A percentile compares a stretch with the other conserved stretches of the same genome.
phyloP scores from a whole-genome alignment of 2,329 filamentous ascomycete genomes.

The Cladosporium halotolerans region DNA sequence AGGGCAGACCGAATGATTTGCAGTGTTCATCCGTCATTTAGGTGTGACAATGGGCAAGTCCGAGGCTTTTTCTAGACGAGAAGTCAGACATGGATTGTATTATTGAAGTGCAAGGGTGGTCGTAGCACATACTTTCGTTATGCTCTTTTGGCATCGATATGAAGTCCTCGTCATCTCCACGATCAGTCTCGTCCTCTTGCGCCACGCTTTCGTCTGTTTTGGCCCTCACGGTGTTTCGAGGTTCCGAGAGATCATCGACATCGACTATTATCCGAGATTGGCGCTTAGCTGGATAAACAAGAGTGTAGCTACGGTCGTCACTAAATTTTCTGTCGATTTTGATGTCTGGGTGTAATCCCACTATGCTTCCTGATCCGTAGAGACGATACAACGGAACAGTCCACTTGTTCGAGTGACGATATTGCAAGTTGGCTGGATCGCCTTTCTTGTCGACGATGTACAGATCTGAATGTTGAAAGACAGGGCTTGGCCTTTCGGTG shows the following conservation, averaged over 20 bases:
- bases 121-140: background rate
- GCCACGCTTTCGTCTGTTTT: background rate
- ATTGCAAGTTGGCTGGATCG: constrained; percentile 67
- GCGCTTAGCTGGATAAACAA: background rate
- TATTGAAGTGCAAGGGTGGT: background rate
- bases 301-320: constrained; percentile 35
- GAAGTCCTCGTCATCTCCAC: background rate
- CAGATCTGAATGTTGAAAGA: constrained; percentile 25
- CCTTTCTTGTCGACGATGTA: constrained; percentile 68
- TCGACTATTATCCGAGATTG: background rate
- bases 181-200: background rate
- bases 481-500: background rate
- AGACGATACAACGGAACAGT: constrained; percentile 66
- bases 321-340: constrained; percentile 62
- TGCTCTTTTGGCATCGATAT: background rate
- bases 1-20: no score
- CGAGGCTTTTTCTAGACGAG: background rate
- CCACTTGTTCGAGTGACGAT: constrained; percentile 67
- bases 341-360: constrained; percentile 57
- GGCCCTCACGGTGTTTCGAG: background rate
- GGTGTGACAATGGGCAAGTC: constrained; percentile 4
- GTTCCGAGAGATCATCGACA: background rate
- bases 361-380: constrained; percentile 59
- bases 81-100: background rate
- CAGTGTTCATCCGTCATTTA: background rate